Base-by-base conservation (phyloP, 2,329 filamentous ascomycete genomes). In the Talaromyces sp. region DNA sequence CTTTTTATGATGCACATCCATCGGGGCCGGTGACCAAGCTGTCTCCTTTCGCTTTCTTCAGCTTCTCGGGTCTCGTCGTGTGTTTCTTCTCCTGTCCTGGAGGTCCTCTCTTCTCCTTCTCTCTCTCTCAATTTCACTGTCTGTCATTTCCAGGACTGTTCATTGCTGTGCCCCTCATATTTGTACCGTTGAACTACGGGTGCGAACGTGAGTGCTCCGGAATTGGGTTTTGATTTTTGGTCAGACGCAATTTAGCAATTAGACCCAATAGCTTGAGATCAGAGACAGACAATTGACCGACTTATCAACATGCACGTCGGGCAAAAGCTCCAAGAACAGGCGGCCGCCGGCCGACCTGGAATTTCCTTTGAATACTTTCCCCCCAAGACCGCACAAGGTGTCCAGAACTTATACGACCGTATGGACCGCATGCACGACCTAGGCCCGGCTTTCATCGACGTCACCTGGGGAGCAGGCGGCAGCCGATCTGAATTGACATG, bases 341-440 rank as follows among this genome's bases (percentile, higher is more conserved):
- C 92, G 79, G 84, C 85, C 80, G 86, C 88, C 72, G 87, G 88
- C 75, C 86, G 89, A 72, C 89, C 93, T 63, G 95, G 92, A 74
- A 97, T 97, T 83, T 99, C 95, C 64, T 99, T 99, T 82, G 95
- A 99, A 78, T 99, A 96, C 83, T 99, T 99, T 80, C 95, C 95
- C 58, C 95, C 95, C 42, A 99, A 99, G 82, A 99, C 95, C 3
- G 77, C 78, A 23, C 78, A 81, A 80, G 95, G 95, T 83, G 93
- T 99, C 12, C 95, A 99, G 81, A 99, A 99, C 77, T 88, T 99
- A 63, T 99, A 99, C 83, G 95, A 99, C 71, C 91, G 95, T 70
- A 98, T 99, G 91, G 95, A 99, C 79, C 92, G 93, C 79, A 99
- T 99, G 95, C 92, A 96, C 78, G 86, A 89, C 72, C 86, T 96